Percentiles rank a stretch among this genome's conserved stretches.
Conservation (phyloP, 768 basidiomycete genomes). For the Pleurotus tuoliensis region DNA sequence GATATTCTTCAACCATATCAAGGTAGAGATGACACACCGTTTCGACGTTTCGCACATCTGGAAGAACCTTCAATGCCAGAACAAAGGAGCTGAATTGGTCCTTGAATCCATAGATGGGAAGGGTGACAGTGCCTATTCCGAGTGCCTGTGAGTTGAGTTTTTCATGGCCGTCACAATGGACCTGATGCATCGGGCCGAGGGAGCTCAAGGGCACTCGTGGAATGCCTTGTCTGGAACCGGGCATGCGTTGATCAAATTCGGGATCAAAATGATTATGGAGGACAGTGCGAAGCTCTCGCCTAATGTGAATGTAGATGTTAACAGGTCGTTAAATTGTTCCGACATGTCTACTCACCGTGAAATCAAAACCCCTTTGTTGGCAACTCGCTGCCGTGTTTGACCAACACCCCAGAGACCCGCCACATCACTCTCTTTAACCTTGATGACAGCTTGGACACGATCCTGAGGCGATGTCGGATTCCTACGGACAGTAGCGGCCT, state of each 20-base stretch:
- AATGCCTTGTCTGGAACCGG: slow-evolving; percentile 10
- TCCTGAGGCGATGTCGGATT: neutral
- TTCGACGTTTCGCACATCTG: slow-evolving; percentile 13
- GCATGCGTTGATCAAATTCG: slow-evolving; percentile 13
- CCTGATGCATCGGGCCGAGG: slow-evolving; percentile 15
- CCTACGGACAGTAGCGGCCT: neutral
- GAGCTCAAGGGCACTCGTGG: slow-evolving; percentile 8
- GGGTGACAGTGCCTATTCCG: slow-evolving; percentile 14
- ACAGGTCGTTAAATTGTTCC: neutral
- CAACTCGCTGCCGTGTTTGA: slow-evolving; percentile 12
- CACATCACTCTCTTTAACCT: slow-evolving; percentile 9
- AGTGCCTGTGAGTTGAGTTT: slow-evolving; percentile 19
- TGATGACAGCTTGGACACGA: slow-evolving; percentile 1
- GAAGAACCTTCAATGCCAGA: slow-evolving; percentile 13
- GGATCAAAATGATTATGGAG: slow-evolving; percentile 7
- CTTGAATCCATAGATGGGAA: neutral
- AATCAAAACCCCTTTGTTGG: slow-evolving; percentile 11
- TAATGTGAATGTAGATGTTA: neutral
- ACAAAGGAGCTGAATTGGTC: slow-evolving; percentile 17
- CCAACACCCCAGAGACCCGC: slow-evolving; percentile 13
- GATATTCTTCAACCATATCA: slow-evolving; percentile 14
- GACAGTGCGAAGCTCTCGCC: neutral
- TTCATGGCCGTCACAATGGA: slow-evolving; percentile 22
- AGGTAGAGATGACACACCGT: slow-evolving; percentile 19
- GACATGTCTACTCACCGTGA: slow-evolving; percentile 1